Evolutionary conservation across 495 filamentous ascomycete species (phyloP).

Genomic region (Podospora pseudoanserina): DNA sequence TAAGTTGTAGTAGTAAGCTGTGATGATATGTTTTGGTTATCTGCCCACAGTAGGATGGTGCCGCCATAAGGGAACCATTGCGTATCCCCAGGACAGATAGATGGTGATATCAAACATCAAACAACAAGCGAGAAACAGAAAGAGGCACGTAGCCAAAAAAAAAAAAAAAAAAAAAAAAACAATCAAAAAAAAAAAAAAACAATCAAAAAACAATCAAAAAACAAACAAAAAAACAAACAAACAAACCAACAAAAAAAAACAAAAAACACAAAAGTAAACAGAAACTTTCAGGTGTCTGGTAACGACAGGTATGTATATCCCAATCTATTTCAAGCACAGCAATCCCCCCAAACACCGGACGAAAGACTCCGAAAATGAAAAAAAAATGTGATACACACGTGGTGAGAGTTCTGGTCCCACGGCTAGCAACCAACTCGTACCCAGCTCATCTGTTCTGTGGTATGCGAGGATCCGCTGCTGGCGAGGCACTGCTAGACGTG

Average conservation of each 20-base stretch:
- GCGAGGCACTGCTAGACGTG: conserved; percentile 2
- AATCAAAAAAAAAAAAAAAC: conserved; percentile 7
- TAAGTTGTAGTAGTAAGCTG: conserved; percentile 15
- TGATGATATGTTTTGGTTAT: background rate
- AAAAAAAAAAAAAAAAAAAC: conserved; percentile 7
- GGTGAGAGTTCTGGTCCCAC: background rate
- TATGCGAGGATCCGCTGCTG: conserved; percentile 1
- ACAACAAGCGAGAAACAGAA: conserved; percentile 2
- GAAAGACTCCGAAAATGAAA: conserved; percentile 1
- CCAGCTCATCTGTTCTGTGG: background rate
- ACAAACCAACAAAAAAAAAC: background rate
- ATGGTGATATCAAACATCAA: background rate
- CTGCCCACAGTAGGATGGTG: background rate
- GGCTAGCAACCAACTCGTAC: background rate
- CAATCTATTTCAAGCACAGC: background rate
- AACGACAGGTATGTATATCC: conserved; percentile 8
- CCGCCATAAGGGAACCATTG: background rate
- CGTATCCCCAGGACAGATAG: background rate
- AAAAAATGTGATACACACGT: background rate
- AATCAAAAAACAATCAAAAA: background rate
- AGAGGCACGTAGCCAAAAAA: conserved; percentile 3
- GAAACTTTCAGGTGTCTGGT: background rate
- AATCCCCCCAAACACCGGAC: conserved; percentile 9
- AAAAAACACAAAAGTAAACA: conserved; percentile 2
- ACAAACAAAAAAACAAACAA: background rate